Evolutionary conservation across 257 asterid species (phyloP), one percentile per base, ranked within the genome.

Genomic region (Agastache rugosa): DNA sequence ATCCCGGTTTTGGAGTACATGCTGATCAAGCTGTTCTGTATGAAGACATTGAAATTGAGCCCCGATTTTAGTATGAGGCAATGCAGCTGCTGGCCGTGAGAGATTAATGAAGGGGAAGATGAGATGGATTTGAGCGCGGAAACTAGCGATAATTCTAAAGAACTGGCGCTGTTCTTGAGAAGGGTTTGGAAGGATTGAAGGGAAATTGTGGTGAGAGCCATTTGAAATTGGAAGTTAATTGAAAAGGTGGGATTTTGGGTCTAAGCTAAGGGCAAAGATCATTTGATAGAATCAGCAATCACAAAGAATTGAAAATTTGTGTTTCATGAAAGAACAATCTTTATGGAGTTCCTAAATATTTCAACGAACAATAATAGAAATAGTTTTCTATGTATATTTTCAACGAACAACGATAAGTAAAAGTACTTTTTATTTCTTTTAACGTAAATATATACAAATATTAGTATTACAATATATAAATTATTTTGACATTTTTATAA

Each of bases 1-100:
- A 74, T 74, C 22, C 90, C 93, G 2, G 82, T 83, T 79, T 92
- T 94, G 6, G 90, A 80, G 78, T 94, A 94, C 85, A 90, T 92
- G 80, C 85, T 88, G 53, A 92, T 90, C 86, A 94, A 87, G 77
- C 96, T 92, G 78, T 94, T 94, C 67, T 82, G 88, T 25, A 94
- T 34, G 75, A 88, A 94, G 44, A 86, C 72, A 56, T 90, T 89
- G 81, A 84, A 80, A 51, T 71, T 48, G 39, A 92, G 84, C 53
- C 98, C 97, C 3, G 81, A 81, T 84, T 94, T 94, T 17, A 83
- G 50, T 11, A 87, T 45, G 66, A 81, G 77, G 71, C 88, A 84
- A 54, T 94, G 99, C 47, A 88, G 75, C 56, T 85, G 90, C 71
- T 77, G 89, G 23, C 97, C 98, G 37, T 69, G 77, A 10, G 87